phyloP scores from a whole-genome alignment of 345 rosid species.

The Salix caprea region DNA sequence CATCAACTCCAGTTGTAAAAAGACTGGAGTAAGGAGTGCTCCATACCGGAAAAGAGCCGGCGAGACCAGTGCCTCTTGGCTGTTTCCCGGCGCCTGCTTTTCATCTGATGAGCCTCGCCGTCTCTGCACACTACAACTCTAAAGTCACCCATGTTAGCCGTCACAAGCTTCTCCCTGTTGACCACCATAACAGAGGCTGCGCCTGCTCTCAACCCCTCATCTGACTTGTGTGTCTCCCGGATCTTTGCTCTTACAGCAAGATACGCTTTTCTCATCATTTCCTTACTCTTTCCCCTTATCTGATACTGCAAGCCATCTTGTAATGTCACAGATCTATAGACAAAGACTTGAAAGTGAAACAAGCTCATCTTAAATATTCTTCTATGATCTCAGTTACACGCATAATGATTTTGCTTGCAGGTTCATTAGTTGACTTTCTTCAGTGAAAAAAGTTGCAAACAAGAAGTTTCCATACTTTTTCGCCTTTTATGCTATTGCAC shows the following conservation, averaged over 20 bases:
- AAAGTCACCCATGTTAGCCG: constrained; percentile 56
- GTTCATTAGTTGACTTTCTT: neutral
- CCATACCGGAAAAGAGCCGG: constrained; percentile 39
- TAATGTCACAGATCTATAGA: neutral
- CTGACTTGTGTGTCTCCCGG: constrained; percentile 31
- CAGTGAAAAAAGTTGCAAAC: neutral
- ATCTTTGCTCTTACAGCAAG: constrained; percentile 44
- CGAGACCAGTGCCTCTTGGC: constrained; percentile 45
- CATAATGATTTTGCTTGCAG: neutral
- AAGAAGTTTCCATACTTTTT: no score
- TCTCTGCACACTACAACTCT: constrained; percentile 56
- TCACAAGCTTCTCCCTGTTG: constrained; percentile 63
- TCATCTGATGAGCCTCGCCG: constrained; percentile 56
- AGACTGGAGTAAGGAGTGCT: neutral
- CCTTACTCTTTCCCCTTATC: constrained; percentile 47
- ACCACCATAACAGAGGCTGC: constrained; percentile 59
- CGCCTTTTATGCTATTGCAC: no score
- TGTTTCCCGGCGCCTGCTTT: constrained; percentile 25
- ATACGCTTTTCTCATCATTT: constrained; percentile 52
- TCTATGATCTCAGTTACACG: neutral
- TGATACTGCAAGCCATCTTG: constrained; percentile 35
- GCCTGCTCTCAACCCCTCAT: constrained; percentile 31
- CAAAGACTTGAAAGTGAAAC: neutral
- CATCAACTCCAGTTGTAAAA: neutral
- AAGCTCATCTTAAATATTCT: neutral